Conservation (phyloP, 1,139 yeast species). For the Sugiyamaella neomexicana region DNA sequence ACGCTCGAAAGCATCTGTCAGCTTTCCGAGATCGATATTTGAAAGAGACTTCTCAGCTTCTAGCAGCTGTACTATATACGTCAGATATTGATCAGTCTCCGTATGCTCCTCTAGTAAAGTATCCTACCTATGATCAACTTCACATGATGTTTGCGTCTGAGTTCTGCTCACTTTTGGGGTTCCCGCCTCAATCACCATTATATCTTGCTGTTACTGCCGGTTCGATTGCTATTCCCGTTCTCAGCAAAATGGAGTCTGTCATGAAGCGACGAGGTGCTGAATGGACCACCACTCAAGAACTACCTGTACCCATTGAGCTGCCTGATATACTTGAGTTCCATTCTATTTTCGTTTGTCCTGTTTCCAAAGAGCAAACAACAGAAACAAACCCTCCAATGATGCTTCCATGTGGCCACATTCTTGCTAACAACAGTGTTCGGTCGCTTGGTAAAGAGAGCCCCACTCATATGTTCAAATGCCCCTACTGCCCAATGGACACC, state of each 20-base stretch:
- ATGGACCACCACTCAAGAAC: conserved; percentile 57
- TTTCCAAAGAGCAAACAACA: conserved; percentile 79
- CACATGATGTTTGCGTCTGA: conserved; percentile 62
- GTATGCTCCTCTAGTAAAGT: conserved; percentile 37
- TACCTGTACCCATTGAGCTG: conserved; percentile 60
- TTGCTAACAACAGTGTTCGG: conserved; percentile 53
- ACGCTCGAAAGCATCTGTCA: conserved; percentile 57
- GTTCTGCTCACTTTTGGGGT: conserved; percentile 61
- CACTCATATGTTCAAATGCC: conserved; percentile 56
- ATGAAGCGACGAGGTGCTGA: conserved; percentile 51
- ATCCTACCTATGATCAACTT: conserved; percentile 45
- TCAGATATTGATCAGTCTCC: conserved; percentile 42
- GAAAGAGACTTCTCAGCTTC: conserved; percentile 54
- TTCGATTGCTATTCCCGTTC: conserved; percentile 66
- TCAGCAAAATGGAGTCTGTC: conserved; percentile 62
- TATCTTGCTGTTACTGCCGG: conserved; percentile 70
- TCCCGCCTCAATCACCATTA: conserved; percentile 71
- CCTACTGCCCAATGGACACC: conserved; percentile 58
- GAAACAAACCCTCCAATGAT: conserved; percentile 59
- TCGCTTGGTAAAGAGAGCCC: conserved; percentile 41
- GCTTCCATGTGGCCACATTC: conserved; percentile 63
- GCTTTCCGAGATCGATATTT: conserved; percentile 46
- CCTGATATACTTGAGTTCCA: conserved; percentile 61
- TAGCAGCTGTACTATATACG: conserved; percentile 50
- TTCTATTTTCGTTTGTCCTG: conserved; percentile 89